Conservation (phyloP, 83 land plant species). For the Picea abies region DNA sequence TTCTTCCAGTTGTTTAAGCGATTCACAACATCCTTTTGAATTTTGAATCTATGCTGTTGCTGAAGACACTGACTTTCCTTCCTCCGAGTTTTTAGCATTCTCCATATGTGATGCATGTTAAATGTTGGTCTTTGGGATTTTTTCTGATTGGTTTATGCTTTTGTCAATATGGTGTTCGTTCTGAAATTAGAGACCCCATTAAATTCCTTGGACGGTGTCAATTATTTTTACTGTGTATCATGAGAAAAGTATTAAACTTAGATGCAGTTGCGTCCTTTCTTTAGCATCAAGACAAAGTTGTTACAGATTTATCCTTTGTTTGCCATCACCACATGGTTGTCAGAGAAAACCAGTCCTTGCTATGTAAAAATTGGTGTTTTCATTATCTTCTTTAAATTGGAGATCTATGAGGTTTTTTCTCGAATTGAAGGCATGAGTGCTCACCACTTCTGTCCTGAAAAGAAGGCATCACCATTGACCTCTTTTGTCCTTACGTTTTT, state of each 20-base stretch:
- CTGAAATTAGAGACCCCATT: neutral
- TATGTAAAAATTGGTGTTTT: too few relatives aligned
- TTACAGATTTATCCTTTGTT: neutral
- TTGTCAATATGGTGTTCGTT: neutral
- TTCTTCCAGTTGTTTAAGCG: neutral
- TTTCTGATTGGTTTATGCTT: neutral
- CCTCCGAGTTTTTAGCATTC: neutral
- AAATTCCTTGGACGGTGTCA: neutral
- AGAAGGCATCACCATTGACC: too few relatives aligned
- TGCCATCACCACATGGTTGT: neutral
- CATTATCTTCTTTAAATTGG: too few relatives aligned
- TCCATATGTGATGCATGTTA: neutral
- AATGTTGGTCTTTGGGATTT: neutral
- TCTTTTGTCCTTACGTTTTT: too few relatives aligned
- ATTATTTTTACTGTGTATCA: neutral
- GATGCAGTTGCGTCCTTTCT: too few relatives aligned
- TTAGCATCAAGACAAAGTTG: neutral
- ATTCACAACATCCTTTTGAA: neutral
- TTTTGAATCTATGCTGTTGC: neutral
- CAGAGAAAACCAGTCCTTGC: neutral
- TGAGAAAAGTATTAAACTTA: neutral
- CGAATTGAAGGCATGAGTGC: too few relatives aligned
- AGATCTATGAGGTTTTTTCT: too few relatives aligned
- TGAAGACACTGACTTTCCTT: neutral
- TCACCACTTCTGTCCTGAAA: too few relatives aligned